Evolutionary conservation across 2,329 filamentous ascomycete species (phyloP).

Genomic region (Fusarium brevicatenulatum): DNA sequence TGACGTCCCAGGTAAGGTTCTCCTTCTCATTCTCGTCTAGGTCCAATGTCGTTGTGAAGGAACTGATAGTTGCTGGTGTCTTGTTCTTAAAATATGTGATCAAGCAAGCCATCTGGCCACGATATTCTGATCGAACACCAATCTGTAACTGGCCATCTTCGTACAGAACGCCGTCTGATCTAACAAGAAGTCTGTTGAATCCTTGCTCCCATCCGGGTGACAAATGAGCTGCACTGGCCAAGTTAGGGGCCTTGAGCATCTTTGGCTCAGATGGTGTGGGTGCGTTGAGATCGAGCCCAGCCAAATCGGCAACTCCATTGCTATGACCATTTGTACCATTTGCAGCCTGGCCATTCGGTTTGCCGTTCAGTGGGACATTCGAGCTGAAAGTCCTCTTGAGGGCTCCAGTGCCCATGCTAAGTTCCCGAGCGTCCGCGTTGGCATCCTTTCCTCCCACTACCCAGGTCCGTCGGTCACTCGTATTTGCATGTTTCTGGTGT

Average conservation of each 20-base stretch:
- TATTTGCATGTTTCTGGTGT: slow-evolving; percentile 92
- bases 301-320: slow-evolving; percentile 72
- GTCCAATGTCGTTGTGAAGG: slow-evolving; percentile 94
- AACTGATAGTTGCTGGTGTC: slow-evolving; percentile 82
- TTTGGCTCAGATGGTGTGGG: slow-evolving; percentile 67
- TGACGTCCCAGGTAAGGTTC: slow-evolving; percentile 84
- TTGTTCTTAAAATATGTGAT: slow-evolving; percentile 98
- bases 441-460: slow-evolving; percentile 97
- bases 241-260: slow-evolving; percentile 76
- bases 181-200: slow-evolving; percentile 83
- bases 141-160: slow-evolving; percentile 95
- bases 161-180: slow-evolving; percentile 87
- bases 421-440: slow-evolving; percentile 82
- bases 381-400: slow-evolving; percentile 87
- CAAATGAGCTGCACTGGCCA: slow-evolving; percentile 90
- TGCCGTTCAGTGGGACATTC: slow-evolving; percentile 61
- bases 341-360: slow-evolving; percentile 53
- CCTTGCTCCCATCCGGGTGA: slow-evolving; percentile 95
- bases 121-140: slow-evolving; percentile 91
- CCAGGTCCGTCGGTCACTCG: slow-evolving; percentile 96
- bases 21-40: slow-evolving; percentile 74
- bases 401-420: slow-evolving; percentile 81
- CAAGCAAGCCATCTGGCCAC: slow-evolving; percentile 92
- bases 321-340: slow-evolving; percentile 63
- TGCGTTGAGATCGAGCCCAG: slow-evolving; percentile 81